These are phyloP conservation scores for Ophioceras dolichostomum DNA, from an alignment of 2,329 filamentous ascomycete species.

Conservation along the genomic window DNA sequence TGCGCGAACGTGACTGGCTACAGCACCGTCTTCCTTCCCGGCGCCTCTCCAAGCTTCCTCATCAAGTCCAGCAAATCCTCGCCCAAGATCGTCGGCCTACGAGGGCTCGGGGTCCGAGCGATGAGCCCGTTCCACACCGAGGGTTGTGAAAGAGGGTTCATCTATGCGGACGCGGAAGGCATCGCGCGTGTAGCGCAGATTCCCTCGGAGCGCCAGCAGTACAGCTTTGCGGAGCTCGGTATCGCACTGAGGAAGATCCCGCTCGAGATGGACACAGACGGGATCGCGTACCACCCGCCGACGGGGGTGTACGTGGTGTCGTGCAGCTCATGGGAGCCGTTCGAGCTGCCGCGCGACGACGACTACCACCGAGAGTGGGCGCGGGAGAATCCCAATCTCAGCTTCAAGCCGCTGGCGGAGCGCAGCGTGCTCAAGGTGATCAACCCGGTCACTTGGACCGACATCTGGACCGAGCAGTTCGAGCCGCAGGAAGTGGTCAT, in stretches of 20 bases:
- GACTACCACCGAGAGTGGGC: slow-evolving; percentile 74
- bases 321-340: slow-evolving; percentile 55
- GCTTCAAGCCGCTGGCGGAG: slow-evolving; percentile 54
- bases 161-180: slow-evolving; percentile 65
- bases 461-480: slow-evolving; percentile 65
- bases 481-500: slow-evolving; percentile 67
- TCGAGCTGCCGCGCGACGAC: slow-evolving; percentile 77
- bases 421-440: slow-evolving; percentile 67
- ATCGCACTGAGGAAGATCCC: slow-evolving; percentile 63
- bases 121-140: slow-evolving; percentile 68
- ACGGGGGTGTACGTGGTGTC: slow-evolving; percentile 67
- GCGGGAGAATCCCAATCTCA: slow-evolving; percentile 53
- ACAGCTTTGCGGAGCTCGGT: slow-evolving; percentile 61
- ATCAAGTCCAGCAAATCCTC: slow-evolving; percentile 68
- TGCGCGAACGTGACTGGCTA: slow-evolving; percentile 63
- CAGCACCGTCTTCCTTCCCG: slow-evolving; percentile 71
- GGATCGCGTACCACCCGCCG: slow-evolving; percentile 64
- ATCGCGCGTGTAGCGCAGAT: slow-evolving; percentile 63
- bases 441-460: slow-evolving; percentile 62
- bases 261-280: slow-evolving; percentile 57
- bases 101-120: slow-evolving; percentile 54
- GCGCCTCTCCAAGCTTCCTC: slow-evolving; percentile 68
- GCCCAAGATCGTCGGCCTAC: slow-evolving; percentile 63
- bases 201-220: slow-evolving; percentile 47
- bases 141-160: slow-evolving; percentile 69